Evolutionary conservation across 352 stramenopile genomes (phyloP).

Genomic region (Peronosclerospora sorghi): DNA sequence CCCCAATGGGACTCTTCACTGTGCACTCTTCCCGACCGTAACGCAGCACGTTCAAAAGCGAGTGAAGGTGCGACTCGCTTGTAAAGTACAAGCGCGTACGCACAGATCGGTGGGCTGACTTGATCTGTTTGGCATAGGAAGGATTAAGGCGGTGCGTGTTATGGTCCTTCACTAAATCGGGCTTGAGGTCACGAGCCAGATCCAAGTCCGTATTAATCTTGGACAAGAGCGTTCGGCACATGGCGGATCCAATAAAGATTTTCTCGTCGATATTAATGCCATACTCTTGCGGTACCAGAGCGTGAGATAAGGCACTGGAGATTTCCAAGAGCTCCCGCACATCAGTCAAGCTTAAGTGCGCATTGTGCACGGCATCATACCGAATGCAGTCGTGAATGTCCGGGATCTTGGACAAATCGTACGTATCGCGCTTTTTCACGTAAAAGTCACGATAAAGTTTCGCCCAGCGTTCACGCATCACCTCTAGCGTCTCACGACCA

Average conservation of each 20-base stretch:
- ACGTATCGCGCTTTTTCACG: conserved; percentile 85
- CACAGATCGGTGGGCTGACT: conserved; percentile 92
- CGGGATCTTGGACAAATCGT: conserved; percentile 95
- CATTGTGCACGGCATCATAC: conserved; percentile 98
- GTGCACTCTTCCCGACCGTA: conserved; percentile 60
- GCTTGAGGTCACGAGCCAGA: conserved; percentile 45
- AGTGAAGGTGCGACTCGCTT: conserved; percentile 97
- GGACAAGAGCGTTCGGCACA: conserved; percentile 81
- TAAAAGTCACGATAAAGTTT: conserved; percentile 96
- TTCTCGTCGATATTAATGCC: conserved; percentile 84
- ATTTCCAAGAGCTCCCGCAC: conserved; percentile 91
- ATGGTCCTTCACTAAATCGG: conserved; percentile 36
- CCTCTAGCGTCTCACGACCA: conserved; percentile 71
- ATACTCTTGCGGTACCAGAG: conserved; percentile 81
- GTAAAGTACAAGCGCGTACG: conserved; percentile 99
- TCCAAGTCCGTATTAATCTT: conserved; percentile 85
- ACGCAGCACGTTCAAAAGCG: conserved; percentile 96
- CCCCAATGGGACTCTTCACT: conserved; percentile 41
- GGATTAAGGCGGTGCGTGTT: conserved; percentile 76
- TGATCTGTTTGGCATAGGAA: conserved; percentile 79
- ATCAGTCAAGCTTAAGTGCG: conserved; percentile 88
- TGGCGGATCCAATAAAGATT: conserved; percentile 75
- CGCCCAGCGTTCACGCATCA: conserved; percentile 86
- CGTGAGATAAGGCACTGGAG: conserved; percentile 87
- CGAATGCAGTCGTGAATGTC: conserved; percentile 98